Evolutionary conservation across 306 rosid genomes (phyloP).

Genomic region (Sophora flavescens): DNA sequence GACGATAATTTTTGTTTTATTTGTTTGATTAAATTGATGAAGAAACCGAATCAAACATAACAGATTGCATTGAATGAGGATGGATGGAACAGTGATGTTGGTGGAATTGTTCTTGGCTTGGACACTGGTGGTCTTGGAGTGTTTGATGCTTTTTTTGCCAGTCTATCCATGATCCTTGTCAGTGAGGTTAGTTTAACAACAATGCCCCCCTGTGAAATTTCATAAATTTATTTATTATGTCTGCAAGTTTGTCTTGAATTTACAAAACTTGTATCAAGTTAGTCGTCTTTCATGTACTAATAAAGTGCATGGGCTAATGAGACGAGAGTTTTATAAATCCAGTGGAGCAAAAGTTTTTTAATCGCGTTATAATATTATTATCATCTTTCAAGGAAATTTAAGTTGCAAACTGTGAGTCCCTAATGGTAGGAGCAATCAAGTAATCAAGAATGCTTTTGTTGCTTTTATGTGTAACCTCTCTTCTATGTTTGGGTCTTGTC

Average conservation of each 20-base stretch:
- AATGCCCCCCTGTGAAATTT: neutral
- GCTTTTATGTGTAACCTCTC: constrained; percentile 14
- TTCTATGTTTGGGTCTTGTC: constrained; percentile 23
- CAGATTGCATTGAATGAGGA: constrained; percentile 65
- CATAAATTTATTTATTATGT: too few relatives aligned
- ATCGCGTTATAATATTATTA: neutral
- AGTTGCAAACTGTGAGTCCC: constrained; percentile 30
- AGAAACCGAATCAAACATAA: neutral
- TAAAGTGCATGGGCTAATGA: neutral
- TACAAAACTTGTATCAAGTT: neutral
- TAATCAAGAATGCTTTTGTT: constrained; percentile 37
- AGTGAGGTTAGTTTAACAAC: constrained; percentile 81
- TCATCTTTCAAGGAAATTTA: neutral
- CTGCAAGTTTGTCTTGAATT: neutral
- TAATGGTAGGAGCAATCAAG: constrained; percentile 4
- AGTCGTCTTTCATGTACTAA: neutral
- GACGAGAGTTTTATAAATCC: neutral
- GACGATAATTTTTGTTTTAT: too few relatives aligned
- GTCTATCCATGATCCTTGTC: constrained; percentile 91
- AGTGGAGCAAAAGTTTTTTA: constrained; percentile 20
- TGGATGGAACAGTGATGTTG: constrained; percentile 49
- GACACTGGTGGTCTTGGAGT: constrained; percentile 84
- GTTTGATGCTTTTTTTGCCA: constrained; percentile 87
- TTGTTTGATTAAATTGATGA: constrained; percentile 29
- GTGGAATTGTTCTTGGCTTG: constrained; percentile 55